A percentile compares a stretch with the other conserved stretches of the same genome.
These are phyloP conservation scores for Fistulifera pelliculosa DNA, from an alignment of 108 stramenopile species.

Conservation along the genomic window DNA sequence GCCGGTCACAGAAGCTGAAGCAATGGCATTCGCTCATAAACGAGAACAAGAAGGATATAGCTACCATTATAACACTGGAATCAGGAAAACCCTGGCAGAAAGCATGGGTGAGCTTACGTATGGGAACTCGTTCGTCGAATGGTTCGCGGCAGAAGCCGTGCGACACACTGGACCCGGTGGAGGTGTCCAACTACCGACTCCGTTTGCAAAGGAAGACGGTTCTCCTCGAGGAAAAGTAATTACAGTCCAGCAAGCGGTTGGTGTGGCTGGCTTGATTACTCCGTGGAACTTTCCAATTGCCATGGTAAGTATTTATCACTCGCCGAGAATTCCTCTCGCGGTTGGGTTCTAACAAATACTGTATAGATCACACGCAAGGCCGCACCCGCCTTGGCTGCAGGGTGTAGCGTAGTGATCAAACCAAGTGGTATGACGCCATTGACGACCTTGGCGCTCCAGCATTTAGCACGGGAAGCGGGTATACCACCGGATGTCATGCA, in stretches of 20 bases:
- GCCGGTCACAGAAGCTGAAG: constrained; percentile 33
- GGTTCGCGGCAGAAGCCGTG: constrained; percentile 80
- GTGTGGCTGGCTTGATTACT: constrained; percentile 67
- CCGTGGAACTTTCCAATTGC: constrained; percentile 98
- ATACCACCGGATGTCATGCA: constrained; percentile 72
- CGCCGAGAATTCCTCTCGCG: too few species aligned
- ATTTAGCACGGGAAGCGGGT: constrained; percentile 63
- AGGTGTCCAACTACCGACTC: constrained; percentile 50
- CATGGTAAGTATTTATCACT: constrained; percentile 40
- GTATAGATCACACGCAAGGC: constrained; percentile 78
- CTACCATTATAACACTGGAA: constrained; percentile 84
- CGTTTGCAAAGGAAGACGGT: constrained; percentile 33
- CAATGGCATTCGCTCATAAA: constrained; percentile 55
- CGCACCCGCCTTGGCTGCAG: constrained; percentile 85
- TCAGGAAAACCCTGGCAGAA: constrained; percentile 93
- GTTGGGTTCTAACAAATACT: too few species aligned
- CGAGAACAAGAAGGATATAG: constrained; percentile 38
- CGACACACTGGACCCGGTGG: constrained; percentile 69
- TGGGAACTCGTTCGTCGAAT: constrained; percentile 78
- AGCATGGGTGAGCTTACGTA: constrained; percentile 82
- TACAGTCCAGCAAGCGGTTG: constrained; percentile 80
- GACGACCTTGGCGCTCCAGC: constrained; percentile 67
- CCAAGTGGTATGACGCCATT: constrained; percentile 85
- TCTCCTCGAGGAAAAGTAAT: constrained; percentile 55
- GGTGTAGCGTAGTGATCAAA: constrained; percentile 85